phyloP scores from a whole-genome alignment of 148 eudicot genomes.

The Rhododendron ferrugineum region DNA sequence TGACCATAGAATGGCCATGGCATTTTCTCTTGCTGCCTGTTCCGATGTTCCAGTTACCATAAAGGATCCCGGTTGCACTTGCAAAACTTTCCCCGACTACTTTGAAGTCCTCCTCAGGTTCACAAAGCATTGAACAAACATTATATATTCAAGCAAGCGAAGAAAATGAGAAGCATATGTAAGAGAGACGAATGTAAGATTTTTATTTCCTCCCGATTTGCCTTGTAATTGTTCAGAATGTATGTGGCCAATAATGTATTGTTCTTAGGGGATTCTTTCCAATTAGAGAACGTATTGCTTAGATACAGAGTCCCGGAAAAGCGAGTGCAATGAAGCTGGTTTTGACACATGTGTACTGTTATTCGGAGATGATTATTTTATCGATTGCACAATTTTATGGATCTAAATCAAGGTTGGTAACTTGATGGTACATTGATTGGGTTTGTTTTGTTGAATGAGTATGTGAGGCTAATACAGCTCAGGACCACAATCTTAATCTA shows the following conservation, averaged over 20 bases:
- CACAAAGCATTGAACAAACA: conserved; percentile 45
- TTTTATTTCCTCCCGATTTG: neutral
- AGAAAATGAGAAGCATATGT: conserved; percentile 2
- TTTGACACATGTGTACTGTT: neutral
- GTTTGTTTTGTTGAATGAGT: neutral
- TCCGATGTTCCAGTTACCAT: conserved; percentile 50
- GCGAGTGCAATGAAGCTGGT: neutral
- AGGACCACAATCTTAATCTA: neutral
- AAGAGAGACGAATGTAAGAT: neutral
- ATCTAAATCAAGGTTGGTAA: neutral
- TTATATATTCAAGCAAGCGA: conserved; percentile 1
- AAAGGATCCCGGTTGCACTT: conserved; percentile 88
- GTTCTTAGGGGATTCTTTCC: neutral
- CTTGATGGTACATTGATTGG: neutral
- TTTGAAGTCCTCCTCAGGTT: conserved; percentile 74
- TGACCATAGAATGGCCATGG: conserved; percentile 91
- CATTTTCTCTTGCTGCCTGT: conserved; percentile 13
- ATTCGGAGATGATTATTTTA: neutral
- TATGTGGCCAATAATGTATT: neutral
- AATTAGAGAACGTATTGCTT: neutral
- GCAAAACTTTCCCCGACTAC: conserved; percentile 95
- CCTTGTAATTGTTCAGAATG: neutral
- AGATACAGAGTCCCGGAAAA: neutral
- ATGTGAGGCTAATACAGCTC: neutral
- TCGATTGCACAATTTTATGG: neutral